These are phyloP conservation scores for Cucumis cinereus DNA, from an alignment of 306 rosid genomes.

Conservation along the genomic window DNA sequence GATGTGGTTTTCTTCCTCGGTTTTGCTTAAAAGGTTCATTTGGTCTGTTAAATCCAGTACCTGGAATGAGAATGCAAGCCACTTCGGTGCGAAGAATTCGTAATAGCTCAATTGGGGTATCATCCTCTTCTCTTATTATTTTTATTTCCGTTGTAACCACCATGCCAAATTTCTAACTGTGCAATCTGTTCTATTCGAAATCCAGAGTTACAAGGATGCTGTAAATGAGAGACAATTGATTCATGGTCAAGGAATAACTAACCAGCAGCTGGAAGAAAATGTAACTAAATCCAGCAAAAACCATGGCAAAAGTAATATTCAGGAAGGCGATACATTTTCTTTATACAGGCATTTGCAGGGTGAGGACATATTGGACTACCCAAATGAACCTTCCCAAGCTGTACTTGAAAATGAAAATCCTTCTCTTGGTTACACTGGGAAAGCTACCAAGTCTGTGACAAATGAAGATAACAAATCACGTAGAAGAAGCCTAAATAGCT, in stretches of 20 bases:
- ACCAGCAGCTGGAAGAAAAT: not conserved
- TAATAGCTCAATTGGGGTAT: slow-evolving; percentile 18
- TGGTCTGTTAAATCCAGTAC: slow-evolving; percentile 37
- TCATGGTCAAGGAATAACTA: not conserved
- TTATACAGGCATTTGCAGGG: not conserved
- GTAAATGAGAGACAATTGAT: slow-evolving; percentile 18
- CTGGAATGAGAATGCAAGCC: slow-evolving; percentile 37
- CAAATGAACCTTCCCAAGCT: slow-evolving; percentile 20
- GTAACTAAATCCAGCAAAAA: slow-evolving; percentile 12
- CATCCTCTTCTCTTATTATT: not conserved
- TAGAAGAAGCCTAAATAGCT: slow-evolving; percentile 22
- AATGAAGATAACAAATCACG: slow-evolving; percentile 25
- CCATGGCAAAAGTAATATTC: slow-evolving; percentile 3
- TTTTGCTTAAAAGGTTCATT: slow-evolving; percentile 22
- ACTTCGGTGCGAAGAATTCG: slow-evolving; percentile 27
- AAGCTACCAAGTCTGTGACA: slow-evolving; percentile 13
- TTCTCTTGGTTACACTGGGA: slow-evolving; percentile 24
- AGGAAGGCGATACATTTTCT: slow-evolving; percentile 1
- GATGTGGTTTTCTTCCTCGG: slow-evolving; percentile 48
- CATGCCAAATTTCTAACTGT: slow-evolving; percentile 14
- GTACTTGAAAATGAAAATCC: slow-evolving; percentile 17
- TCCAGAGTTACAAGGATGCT: slow-evolving; percentile 30
- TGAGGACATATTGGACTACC: slow-evolving; percentile 8
- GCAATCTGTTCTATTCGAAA: slow-evolving; percentile 14
- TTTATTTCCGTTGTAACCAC: not conserved